phyloP scores from a whole-genome alignment of 2,329 filamentous ascomycete genomes.

The Xylogone sp. region DNA sequence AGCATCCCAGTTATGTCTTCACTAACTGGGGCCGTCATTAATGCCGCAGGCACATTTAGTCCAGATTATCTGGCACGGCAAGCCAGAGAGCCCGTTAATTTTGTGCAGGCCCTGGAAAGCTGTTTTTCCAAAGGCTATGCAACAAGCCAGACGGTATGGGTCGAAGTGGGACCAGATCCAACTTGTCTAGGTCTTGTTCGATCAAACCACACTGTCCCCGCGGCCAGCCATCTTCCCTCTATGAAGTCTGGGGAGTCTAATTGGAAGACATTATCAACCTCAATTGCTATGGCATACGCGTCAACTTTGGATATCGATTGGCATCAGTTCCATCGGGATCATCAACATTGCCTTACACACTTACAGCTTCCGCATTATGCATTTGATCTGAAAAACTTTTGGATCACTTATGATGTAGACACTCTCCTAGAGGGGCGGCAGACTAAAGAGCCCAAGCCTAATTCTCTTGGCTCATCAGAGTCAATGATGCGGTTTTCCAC shows the following conservation, averaged over 20 bases:
- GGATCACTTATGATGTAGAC: slow-evolving; percentile 11
- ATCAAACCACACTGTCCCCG: slow-evolving; percentile 47
- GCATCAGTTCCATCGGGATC: slow-evolving; percentile 53
- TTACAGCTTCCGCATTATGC: slow-evolving; percentile 55
- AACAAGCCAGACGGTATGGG: slow-evolving; percentile 62
- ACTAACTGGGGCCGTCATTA: slow-evolving; percentile 55
- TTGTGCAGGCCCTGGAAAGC: slow-evolving; percentile 55
- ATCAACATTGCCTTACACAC: slow-evolving; percentile 48
- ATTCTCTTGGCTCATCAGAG: no score
- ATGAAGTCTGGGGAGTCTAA: slow-evolving; percentile 50
- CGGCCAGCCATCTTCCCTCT: slow-evolving; percentile 33
- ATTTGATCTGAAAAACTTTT: slow-evolving; percentile 59
- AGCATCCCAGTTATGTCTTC: slow-evolving; percentile 62
- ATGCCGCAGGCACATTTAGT: slow-evolving; percentile 50
- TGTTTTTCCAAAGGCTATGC: slow-evolving; percentile 54
- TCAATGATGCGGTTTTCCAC: slow-evolving; percentile 34
- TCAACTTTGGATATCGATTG: slow-evolving; percentile 51
- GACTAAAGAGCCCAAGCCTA: not conserved
- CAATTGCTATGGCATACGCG: slow-evolving; percentile 42
- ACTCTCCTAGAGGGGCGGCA: not conserved
- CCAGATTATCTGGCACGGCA: slow-evolving; percentile 60
- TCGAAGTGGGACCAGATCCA: slow-evolving; percentile 69
- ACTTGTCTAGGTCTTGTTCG: slow-evolving; percentile 65
- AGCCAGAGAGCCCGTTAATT: slow-evolving; percentile 64
- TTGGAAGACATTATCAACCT: slow-evolving; percentile 49